Evolutionary conservation across 2,329 filamentous ascomycete species (phyloP), one percentile per base, ranked within the genome.

Genomic region (Fusarium luffae): DNA sequence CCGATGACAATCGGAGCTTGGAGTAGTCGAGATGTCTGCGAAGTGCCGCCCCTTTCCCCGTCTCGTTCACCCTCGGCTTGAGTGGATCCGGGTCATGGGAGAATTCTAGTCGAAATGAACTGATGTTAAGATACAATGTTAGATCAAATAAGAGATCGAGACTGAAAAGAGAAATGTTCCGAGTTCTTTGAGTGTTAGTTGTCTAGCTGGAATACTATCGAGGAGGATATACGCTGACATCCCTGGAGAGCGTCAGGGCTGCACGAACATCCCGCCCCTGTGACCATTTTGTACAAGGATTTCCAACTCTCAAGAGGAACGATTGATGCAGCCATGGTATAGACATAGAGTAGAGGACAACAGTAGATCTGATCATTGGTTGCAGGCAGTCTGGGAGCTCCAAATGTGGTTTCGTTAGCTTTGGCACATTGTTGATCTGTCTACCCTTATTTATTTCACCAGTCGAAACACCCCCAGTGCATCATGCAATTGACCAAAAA

Each of bases 401-500:
- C 16, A 18, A 37, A 37, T n/a, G 18, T 1, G 34, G 10, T 11
- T 37, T n/a, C 9, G 34, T 23, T 14, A 14, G 13, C 8, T 8
- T 19, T 40, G 48, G 16, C 12, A 50, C 2, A 2, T 34, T 25
- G n/a, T n/a, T 11, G 12, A 10, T 10, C 2, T 7, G 3, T 21
- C 3, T 16, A 14, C 18, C 9, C 13, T 37, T 37, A 4, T 16
- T 13, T 73, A 76, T 54, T 80, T 75, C 1, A 77, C 69, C 21
- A 76, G 74, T 5, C 79, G 75, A 73, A 77, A 85, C 3, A 40
- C 59, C 23, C 81, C 73, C 69, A 86, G 59, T 2, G 80, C 85
- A 75, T 85, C 83, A 69, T 86, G 77, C 64, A 89, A 66, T 58
- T 72, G 68, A 3, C 82, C 86, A 80, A 86, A 88, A 5, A 84